Evolutionary conservation across 2,329 filamentous ascomycete species (phyloP), one percentile per base, ranked within the genome.

Genomic region (Aspergillus chevalieri): DNA sequence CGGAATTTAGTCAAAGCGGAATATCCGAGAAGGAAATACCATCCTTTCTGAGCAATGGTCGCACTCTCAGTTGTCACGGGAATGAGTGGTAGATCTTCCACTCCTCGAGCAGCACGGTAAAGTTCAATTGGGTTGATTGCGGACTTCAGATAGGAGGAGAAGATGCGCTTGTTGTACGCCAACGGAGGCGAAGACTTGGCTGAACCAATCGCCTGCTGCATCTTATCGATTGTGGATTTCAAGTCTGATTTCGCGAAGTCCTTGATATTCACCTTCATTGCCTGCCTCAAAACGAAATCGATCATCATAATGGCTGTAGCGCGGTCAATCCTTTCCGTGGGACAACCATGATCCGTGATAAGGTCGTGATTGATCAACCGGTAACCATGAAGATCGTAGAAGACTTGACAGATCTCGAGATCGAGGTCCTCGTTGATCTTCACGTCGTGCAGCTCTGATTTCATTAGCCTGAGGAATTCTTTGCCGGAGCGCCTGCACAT

Each of bases 1-100:
- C 87, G 65, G 80, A 95, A 97, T 61, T 90, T 95, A 41, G 86
- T 89, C 49, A 97, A 78, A 2, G 89, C 85, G 49, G 95, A 87
- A 77, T 93, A 87, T 17, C 92, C 92, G 53, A 95, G 81, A 26
- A 96, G 74, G 66, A 93, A 95, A 66, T 89, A 95, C 92, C 92
- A 97, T 43, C 90, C 88, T 57, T 89, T 86, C 21, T 82, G 82
- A 0, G 91, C 90, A 30, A 94, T 74, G 10, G 75, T 72, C 0
- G 81, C 79, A 47, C 83, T 85, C 50, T 93, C 86, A 0, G 81
- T 78, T 2, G 84, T 81, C 6, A 91, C 83, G 0, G 81, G 77
- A 4, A 88, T 79, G 2, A 86, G 83, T 51, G 91, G 83, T 19
- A 94, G 79, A 46, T 83, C 82, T 6, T 90, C 80, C 34, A 87